Evolutionary conservation across 2,329 filamentous ascomycete species (phyloP), one percentile per base, ranked within the genome.

Genomic region (Monilinia fructicola): DNA sequence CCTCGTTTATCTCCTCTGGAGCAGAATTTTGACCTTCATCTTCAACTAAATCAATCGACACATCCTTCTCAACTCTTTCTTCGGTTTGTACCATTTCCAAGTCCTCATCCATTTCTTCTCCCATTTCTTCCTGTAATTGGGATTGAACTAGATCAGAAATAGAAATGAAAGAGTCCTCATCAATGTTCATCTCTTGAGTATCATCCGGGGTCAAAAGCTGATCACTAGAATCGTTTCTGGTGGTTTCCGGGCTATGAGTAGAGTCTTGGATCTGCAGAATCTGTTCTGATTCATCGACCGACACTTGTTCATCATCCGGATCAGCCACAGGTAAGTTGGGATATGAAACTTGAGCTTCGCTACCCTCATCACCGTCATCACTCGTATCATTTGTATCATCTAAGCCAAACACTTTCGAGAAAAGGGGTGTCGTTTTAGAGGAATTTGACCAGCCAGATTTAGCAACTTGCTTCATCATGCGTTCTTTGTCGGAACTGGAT

Each of bases 201-300:
- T 67, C 53, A n/a, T 54, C 61, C 4, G 60, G 54, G 10, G 65
- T 65, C 12, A 26, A 53, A n/a, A 59, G 65, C 38, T 67, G 65
- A 18, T 21, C 38, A 26, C 52, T 67, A 4, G 21, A 11, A 44
- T 46, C 21, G n/a, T 44, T 60, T 38, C n/a, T 46, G 38, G 46
- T 14, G 4, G 31, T 44, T 28, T 21, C 26, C 11, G 21, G 26
- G 7, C 18, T 28, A 48, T n/a, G 7, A 28, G 10, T 26, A 42
- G 52, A 23, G n/a, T 16, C 40, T 44, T 61, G 31, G 7, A 35
- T 38, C 14, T 44, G 55, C 31, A 40, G 10, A 14, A 56, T 16
- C 2, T 59, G n/a, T 40, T 65, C 54, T 48, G 42, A 11, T n/a
- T 40, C 44, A 40, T 59, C 53, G 26, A n/a, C 7, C 5, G 28